Percentiles rank a stretch among this genome's conserved stretches.
Conservation (phyloP, 164 flowering plant species). For the Nymphaea colorata region DNA sequence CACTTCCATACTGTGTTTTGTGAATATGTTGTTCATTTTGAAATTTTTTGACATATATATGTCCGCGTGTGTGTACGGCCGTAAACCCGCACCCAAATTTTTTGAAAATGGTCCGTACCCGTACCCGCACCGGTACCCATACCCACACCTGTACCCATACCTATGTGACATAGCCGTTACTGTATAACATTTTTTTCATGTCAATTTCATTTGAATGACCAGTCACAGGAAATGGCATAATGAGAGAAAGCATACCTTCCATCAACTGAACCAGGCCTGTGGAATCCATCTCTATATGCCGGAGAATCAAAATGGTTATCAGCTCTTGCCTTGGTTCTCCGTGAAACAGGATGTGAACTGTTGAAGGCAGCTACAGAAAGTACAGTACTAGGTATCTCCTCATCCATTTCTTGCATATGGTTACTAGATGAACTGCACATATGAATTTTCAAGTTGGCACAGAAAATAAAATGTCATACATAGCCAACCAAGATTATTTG, state of each 20-base stretch:
- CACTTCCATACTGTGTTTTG: too few relatives aligned
- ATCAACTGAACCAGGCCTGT: constrained; percentile 48
- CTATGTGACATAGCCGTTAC: too few relatives aligned
- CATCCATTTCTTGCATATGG: constrained; percentile 59
- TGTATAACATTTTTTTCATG: too few relatives aligned
- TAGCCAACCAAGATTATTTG: background rate
- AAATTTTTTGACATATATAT: too few relatives aligned
- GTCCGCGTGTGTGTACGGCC: too few relatives aligned
- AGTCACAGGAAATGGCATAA: too few relatives aligned
- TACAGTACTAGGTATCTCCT: constrained; percentile 60
- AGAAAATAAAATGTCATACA: background rate
- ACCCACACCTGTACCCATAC: too few relatives aligned
- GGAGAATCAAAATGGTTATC: constrained; percentile 44
- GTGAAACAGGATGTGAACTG: constrained; percentile 63
- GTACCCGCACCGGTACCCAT: too few relatives aligned
- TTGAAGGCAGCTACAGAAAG: constrained; percentile 38
- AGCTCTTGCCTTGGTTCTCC: constrained; percentile 74
- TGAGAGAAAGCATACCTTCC: constrained; percentile 38
- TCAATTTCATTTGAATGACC: too few relatives aligned
- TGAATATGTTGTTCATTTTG: too few relatives aligned
- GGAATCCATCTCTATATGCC: constrained; percentile 41
- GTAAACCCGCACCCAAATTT: too few relatives aligned
- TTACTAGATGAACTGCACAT: constrained; percentile 56
- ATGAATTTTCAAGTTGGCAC: constrained; percentile 6
- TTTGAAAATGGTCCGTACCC: too few relatives aligned